A percentile compares a stretch with the other conserved stretches of the same genome.
Evolutionary conservation across 495 filamentous ascomycete genomes (phyloP).

Genomic region (Penicillium verhagenii): DNA sequence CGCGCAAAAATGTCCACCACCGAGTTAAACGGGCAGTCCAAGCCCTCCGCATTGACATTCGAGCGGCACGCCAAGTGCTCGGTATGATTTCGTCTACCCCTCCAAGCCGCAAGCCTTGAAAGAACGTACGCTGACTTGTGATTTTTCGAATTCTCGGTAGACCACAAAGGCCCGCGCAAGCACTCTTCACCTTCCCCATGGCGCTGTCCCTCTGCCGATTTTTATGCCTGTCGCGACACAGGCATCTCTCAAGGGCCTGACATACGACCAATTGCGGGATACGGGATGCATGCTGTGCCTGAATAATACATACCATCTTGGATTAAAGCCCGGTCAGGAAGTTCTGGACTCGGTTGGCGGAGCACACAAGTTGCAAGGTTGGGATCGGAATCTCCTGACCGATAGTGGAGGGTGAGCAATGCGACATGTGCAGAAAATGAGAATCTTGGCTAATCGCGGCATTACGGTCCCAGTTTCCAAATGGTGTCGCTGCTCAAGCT

Average conservation of each 20-base stretch:
- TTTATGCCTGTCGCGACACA: constrained; percentile 99
- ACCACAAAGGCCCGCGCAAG: constrained; percentile 95
- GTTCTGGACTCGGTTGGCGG: constrained; percentile 84
- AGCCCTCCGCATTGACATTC: constrained; percentile 77
- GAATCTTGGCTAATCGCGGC: constrained; percentile 8
- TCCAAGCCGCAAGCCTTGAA: background rate
- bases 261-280: constrained; percentile 83
- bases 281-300: constrained; percentile 89
- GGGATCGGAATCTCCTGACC: constrained; percentile 92
- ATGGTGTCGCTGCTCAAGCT: constrained; percentile 97
- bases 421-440: background rate
- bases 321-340: constrained; percentile 88
- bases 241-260: constrained; percentile 90
- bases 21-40: constrained; percentile 36
- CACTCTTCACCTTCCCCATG: constrained; percentile 85
- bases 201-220: constrained; percentile 80
- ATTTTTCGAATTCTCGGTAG: constrained; percentile 42
- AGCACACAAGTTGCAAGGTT: constrained; percentile 90
- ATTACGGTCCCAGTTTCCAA: constrained; percentile 69
- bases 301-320: constrained; percentile 97
- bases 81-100: constrained; percentile 47
- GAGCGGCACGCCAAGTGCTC: constrained; percentile 82
- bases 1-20: constrained; percentile 40
- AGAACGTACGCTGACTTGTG: background rate
- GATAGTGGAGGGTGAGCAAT: constrained; percentile 89